Evolutionary conservation across 805 yeast genomes (phyloP).

Genomic region (Candida railenensis): DNA sequence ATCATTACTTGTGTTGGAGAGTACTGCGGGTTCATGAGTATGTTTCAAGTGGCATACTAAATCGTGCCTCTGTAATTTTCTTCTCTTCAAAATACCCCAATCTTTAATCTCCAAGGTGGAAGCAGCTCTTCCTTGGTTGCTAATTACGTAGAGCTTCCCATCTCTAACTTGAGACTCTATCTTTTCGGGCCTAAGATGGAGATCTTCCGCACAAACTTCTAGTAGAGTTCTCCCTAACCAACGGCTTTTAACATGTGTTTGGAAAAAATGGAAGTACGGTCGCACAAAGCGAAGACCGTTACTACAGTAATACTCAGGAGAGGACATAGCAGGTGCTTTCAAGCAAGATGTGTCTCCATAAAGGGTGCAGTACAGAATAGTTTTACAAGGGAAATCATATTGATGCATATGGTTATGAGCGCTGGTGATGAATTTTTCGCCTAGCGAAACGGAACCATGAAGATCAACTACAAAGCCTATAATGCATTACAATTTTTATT

Average conservation of each 20-base stretch:
- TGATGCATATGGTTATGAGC: no score
- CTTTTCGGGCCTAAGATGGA: conserved; percentile 27
- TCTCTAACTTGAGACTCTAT: conserved; percentile 24
- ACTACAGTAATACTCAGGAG: conserved; percentile 13
- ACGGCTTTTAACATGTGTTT: conserved; percentile 36
- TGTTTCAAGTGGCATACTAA: conserved; percentile 31
- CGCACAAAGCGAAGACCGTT: conserved; percentile 34
- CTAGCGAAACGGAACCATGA: no score
- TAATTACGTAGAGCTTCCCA: conserved; percentile 23
- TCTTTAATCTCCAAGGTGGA: conserved; percentile 19
- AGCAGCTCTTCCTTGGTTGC: conserved; percentile 18
- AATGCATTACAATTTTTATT: no score
- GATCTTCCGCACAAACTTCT: conserved; percentile 31
- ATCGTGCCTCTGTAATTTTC: conserved; percentile 22
- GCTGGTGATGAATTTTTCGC: no score
- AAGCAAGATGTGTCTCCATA: not conserved
- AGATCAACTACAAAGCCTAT: no score
- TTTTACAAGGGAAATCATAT: no score
- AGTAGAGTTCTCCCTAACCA: conserved; percentile 35
- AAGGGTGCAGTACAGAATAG: not conserved
- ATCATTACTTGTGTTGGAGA: not conserved
- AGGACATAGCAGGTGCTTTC: not conserved
- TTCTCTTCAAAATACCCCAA: conserved; percentile 10
- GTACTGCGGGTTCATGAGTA: conserved; percentile 46
- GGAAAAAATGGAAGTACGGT: conserved; percentile 32